Evolutionary conservation across 2,329 filamentous ascomycete genomes (phyloP), one percentile per base, ranked within the genome.

Genomic region (Ceratocystis ficicola): DNA sequence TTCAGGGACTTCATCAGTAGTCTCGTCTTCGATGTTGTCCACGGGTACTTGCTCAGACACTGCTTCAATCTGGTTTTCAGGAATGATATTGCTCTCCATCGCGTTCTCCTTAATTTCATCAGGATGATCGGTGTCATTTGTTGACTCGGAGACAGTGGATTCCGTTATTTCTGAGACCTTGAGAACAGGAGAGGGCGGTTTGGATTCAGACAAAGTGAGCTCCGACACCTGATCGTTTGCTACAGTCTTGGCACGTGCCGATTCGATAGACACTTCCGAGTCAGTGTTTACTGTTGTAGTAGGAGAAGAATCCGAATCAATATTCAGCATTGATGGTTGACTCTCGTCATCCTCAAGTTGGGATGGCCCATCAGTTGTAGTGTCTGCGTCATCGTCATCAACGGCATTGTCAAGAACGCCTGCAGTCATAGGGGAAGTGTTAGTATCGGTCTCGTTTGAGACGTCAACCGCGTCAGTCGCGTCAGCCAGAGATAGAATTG

Each of bases 131-230:
- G 83, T 85, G 71, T 84, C 83, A 67, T 86, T 81, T 1, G 83
- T 86, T 1, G 81, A 82, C 68, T 85, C 84, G 5, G 83, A 86
- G 8, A 86, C 72, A 0, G 84, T 86, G 0, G 83, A 86, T 3
- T 84, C 84, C 70, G 78, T 81, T 48, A 79, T 75, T 67, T 86
- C 83, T 5, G 82, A 85, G 17, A 77, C 78, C 22, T 75, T 75
- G 57, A 78, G 78, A 25, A 80, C 72, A 0, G 83, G 83, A 15
- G 83, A 86, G 10, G 80, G 73, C 3, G 83, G 82, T 64, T 81
- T 81, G 1, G 83, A 86, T 71, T 85, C 83, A 25, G 77, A 78
- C 65, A 77, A 77, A 2, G 79, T 78, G 60, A 79, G 74, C 36
- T 79, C 77, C 2, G 79, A 80, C 2, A 72, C 74, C 44, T 76